Conservation (phyloP, 345 rosid genomes). For the Boechera divaricarpa region DNA sequence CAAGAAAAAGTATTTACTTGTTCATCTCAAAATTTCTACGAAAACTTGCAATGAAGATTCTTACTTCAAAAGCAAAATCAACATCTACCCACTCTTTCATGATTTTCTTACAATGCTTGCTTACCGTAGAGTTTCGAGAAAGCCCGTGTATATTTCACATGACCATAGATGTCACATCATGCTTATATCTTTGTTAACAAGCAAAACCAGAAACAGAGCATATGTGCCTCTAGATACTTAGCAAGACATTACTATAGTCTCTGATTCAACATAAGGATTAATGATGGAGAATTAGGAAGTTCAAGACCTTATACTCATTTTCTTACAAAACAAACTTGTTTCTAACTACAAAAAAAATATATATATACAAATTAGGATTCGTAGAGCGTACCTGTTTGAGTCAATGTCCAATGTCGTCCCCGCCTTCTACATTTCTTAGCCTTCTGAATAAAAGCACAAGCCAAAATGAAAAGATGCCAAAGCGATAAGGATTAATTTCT, state of each 20-base stretch:
- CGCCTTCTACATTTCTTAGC: constrained; percentile 30
- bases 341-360: background rate
- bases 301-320: background rate
- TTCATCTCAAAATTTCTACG: background rate
- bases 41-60: constrained; percentile 22
- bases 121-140: constrained; percentile 25
- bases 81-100: constrained; percentile 10
- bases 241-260: background rate
- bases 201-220: constrained; percentile 9
- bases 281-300: background rate
- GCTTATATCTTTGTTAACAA: constrained; percentile 4
- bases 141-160: constrained; percentile 13
- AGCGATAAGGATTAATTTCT: constrained; percentile 55
- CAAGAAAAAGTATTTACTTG: constrained; percentile 7
- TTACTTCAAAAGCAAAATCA: constrained; percentile 23
- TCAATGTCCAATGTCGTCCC: constrained; percentile 33
- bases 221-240: background rate
- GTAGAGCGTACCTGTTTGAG: constrained; percentile 35
- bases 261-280: background rate
- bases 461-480: constrained; percentile 33
- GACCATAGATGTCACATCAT: constrained; percentile 34
- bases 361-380: background rate
- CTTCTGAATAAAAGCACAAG: constrained; percentile 36
- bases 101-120: constrained; percentile 12
- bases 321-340: background rate